A percentile compares a stretch with the other conserved stretches of the same genome.
phyloP scores from a whole-genome alignment of 176 grass and related monocot species.

The Zea luxurians region DNA sequence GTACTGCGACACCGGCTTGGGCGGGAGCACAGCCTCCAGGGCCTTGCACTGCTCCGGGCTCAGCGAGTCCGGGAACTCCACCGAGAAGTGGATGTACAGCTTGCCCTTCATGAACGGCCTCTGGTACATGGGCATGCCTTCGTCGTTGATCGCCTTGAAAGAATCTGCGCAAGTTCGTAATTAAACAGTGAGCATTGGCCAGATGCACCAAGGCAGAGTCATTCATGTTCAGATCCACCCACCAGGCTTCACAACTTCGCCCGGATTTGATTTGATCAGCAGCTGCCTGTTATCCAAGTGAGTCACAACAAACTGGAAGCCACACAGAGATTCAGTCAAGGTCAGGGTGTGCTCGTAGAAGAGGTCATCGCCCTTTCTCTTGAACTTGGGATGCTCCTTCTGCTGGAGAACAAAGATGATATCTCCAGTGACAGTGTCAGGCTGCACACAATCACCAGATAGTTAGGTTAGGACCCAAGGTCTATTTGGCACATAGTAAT shows the following conservation, averaged over 20 bases:
- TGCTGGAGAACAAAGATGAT: constrained; percentile 74
- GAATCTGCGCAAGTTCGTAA: constrained; percentile 38
- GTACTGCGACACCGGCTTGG: constrained; percentile 46
- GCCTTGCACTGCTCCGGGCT: constrained; percentile 72
- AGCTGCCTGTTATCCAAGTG: constrained; percentile 71
- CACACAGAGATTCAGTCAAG: constrained; percentile 55
- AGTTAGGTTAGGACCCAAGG: background rate
- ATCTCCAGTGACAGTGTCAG: constrained; percentile 61
- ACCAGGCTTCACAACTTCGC: constrained; percentile 73
- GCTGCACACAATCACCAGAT: constrained; percentile 39
- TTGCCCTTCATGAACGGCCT: constrained; percentile 88
- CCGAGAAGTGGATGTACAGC: constrained; percentile 83
- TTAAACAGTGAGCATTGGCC: background rate
- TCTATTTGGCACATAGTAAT: background rate
- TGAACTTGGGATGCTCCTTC: constrained; percentile 78
- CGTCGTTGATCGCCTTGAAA: constrained; percentile 82
- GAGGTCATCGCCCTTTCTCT: constrained; percentile 70
- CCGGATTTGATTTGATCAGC: constrained; percentile 81
- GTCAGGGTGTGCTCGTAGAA: constrained; percentile 59
- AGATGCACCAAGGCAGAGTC: background rate
- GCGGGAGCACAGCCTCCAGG: constrained; percentile 55
- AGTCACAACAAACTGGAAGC: constrained; percentile 65
- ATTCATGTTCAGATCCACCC: background rate
- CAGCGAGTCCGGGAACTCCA: constrained; percentile 71
- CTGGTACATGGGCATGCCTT: constrained; percentile 90